Conservation (phyloP, 805 yeast genomes). For the Starmerella gropengiesseri region DNA sequence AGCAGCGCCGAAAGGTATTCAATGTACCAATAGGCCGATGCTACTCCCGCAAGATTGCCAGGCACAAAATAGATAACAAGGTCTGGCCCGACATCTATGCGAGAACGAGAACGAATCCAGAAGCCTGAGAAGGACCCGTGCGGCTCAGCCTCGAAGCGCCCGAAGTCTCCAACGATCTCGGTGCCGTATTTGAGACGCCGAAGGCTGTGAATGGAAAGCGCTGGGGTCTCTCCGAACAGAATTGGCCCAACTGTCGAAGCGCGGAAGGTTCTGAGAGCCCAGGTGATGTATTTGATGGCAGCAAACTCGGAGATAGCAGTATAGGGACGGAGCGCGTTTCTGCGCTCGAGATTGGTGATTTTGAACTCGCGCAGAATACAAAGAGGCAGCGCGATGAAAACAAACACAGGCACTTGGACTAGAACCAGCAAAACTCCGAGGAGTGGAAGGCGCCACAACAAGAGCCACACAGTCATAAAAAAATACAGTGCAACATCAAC, state of each 20-base stretch:
- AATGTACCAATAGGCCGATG: slow-evolving; percentile 35
- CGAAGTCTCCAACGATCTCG: slow-evolving; percentile 27
- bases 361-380: slow-evolving; percentile 20
- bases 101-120: slow-evolving; percentile 30
- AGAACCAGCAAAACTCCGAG: neutral
- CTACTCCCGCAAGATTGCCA: slow-evolving; percentile 29
- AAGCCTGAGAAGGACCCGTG: slow-evolving; percentile 26
- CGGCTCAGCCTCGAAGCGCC: slow-evolving; percentile 17
- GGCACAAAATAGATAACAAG: slow-evolving; percentile 37
- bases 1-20: slow-evolving; percentile 38
- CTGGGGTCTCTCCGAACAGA: slow-evolving; percentile 22
- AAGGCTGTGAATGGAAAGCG: slow-evolving; percentile 22
- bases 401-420: slow-evolving; percentile 7
- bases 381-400: slow-evolving; percentile 24
- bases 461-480: neutral
- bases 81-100: slow-evolving; percentile 30
- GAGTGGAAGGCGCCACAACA: slow-evolving; percentile 4
- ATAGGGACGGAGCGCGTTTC: slow-evolving; percentile 22
- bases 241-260: slow-evolving; percentile 19
- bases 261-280: slow-evolving; percentile 24
- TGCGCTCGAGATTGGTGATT: slow-evolving; percentile 23
- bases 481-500: slow-evolving; percentile 16
- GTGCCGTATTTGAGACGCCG: slow-evolving; percentile 28
- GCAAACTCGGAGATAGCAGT: slow-evolving; percentile 23
- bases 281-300: slow-evolving; percentile 21